Conservation (phyloP, 2,329 filamentous ascomycete species). For the Diaporthe citriasiana region DNA sequence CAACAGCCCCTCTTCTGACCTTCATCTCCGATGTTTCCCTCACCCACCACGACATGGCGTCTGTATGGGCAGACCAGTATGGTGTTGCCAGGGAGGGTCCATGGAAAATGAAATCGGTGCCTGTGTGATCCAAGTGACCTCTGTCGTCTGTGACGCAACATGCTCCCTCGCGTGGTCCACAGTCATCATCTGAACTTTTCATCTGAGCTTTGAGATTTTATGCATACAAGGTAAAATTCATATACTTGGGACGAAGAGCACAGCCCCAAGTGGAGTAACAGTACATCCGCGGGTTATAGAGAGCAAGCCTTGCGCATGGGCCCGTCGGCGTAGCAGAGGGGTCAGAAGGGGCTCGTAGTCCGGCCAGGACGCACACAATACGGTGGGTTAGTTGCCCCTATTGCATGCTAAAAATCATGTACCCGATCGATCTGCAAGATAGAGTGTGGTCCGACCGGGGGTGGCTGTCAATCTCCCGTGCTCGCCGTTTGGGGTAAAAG, state of each 20-base stretch:
- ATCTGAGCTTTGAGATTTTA: conserved; percentile 23
- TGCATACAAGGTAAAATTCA: conserved; percentile 30
- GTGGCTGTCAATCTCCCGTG: conserved; percentile 30
- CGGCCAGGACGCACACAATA: not conserved
- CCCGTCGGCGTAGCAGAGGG: conserved; percentile 16
- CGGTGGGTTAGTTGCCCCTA: not conserved
- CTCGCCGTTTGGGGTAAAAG: conserved; percentile 32
- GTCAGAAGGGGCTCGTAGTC: not conserved
- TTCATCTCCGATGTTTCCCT: conserved; percentile 30
- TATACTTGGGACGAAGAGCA: conserved; percentile 32
- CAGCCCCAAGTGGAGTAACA: conserved; percentile 19
- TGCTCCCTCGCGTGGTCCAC: conserved; percentile 2
- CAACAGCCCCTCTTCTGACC: conserved; percentile 15
- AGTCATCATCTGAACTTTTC: conserved; percentile 32
- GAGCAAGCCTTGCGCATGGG: not conserved
- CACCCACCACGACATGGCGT: conserved; percentile 16
- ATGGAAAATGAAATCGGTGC: conserved; percentile 10
- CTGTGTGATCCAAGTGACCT: conserved; percentile 16
- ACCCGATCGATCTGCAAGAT: conserved; percentile 35
- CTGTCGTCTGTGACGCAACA: conserved; percentile 18
- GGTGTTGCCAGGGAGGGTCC: conserved; percentile 15
- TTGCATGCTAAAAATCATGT: conserved; percentile 6
- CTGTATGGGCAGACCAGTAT: not conserved
- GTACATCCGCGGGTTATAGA: conserved; percentile 16
- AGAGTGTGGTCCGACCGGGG: conserved; percentile 23